Evolutionary conservation across 306 rosid species (phyloP), one percentile per base, ranked within the genome.

Genomic region (Medicago arabica): DNA sequence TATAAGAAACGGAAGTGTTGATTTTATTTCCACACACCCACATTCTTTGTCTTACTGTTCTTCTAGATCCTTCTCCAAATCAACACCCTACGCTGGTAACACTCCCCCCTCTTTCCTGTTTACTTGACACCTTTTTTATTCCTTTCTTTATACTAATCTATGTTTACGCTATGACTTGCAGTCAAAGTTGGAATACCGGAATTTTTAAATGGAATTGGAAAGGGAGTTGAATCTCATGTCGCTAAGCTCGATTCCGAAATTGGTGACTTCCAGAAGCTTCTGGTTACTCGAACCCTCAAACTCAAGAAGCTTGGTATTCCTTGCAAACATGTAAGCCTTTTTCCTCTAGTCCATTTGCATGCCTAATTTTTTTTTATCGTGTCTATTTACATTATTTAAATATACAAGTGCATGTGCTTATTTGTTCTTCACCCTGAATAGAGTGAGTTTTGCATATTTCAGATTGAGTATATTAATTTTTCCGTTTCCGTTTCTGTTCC

Each of bases 121-220:
- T 28, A 3, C 57, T 23, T 43, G 3, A 23, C 13, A 14, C 4
- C 10, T 12, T 19, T 19, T 19, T 41, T 12, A 43, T 6, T 12
- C 8, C 3, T 4, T 17, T 46, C 23, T 21, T 21, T 0, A 14
- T 44, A 21, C 41, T 46, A 8, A 67, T 66, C 14, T 5, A 40
- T 55, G 4, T 55, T 66, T 51, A 19, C 3, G 15, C 53, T 51
- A 14, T 11, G 9, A 39, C 53, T 76, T 81, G 73, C 91, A 93
- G 95, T 76, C 17, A 93, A 90, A 87, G 96, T 93, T 38, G 96
- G 98, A 53, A 93, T 93, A 79, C 92, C 90, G 0, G 98, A 90
- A 40, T 93, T 93, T 86, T 83, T 93, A 25, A 89, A 46, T 21
- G 97, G 97, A 76, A 82, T 93, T 59, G 98, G 98, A 63, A 83